Percentiles rank a stretch among this genome's conserved stretches.
These are phyloP conservation scores for Spergularia azorica DNA, from an alignment of 179 eudicot genomes.

Conservation along the genomic window DNA sequence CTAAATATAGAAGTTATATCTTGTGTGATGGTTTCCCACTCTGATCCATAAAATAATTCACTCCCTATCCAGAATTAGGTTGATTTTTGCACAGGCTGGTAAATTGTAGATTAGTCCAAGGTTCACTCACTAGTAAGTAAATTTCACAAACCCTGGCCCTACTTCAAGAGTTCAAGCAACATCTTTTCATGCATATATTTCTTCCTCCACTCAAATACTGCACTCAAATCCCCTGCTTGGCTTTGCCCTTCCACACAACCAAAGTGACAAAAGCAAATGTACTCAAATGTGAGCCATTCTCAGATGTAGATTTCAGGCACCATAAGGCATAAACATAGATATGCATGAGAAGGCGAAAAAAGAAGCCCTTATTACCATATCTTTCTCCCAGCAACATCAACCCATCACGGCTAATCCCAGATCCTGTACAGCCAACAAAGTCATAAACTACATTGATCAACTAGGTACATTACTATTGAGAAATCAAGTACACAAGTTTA, in stretches of 20 bases:
- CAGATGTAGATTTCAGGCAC: background rate
- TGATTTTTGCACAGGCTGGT: background rate
- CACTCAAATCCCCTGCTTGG: background rate
- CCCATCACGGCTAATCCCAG: constrained; percentile 85
- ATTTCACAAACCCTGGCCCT: background rate
- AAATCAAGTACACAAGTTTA: constrained; percentile 9
- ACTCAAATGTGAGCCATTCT: no score
- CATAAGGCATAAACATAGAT: background rate
- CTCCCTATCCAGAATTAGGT: constrained; percentile 5
- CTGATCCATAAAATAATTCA: background rate
- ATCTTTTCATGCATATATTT: background rate
- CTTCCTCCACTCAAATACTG: background rate
- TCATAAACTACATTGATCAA: constrained; percentile 8
- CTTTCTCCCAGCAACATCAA: constrained; percentile 81
- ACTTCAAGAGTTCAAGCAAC: background rate
- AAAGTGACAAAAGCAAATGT: constrained; percentile 4
- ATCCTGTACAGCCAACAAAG: constrained; percentile 57
- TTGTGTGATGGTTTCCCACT: background rate
- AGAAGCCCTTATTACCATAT: constrained; percentile 49
- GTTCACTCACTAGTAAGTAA: background rate
- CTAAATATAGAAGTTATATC: no score
- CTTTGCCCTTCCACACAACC: background rate
- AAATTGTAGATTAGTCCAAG: background rate
- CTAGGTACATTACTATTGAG: constrained; percentile 1
- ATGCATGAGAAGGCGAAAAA: constrained; percentile 3